Conservation (phyloP, 2,329 filamentous ascomycete genomes). For the Nectriaceae sp. region DNA sequence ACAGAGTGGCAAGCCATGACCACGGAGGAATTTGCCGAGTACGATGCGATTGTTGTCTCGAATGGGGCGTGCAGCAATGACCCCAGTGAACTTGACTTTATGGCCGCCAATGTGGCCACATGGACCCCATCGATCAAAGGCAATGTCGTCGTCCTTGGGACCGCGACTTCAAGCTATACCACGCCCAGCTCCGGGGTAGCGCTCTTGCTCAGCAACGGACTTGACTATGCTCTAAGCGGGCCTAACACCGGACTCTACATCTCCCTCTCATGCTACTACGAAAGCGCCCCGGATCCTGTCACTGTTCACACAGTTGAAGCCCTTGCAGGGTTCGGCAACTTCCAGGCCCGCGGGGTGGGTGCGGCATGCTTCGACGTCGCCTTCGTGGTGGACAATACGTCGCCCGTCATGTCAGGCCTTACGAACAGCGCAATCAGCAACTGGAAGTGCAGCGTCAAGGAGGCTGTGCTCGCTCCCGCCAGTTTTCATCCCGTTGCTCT, state of each 20-base stretch:
- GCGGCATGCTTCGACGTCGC: background rate
- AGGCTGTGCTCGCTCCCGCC: background rate
- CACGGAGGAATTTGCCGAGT: background rate
- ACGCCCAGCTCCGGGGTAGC: background rate
- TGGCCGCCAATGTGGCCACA: background rate
- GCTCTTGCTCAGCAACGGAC: background rate
- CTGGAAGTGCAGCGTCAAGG: background rate
- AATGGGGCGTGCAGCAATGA: background rate
- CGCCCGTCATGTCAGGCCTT: background rate
- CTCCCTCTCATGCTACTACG: background rate
- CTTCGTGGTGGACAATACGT: background rate
- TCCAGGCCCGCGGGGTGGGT: background rate
- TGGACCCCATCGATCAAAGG: background rate
- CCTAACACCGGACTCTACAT: background rate
- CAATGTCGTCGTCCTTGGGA: background rate
- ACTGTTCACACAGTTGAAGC: background rate
- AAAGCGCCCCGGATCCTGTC: background rate
- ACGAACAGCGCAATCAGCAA: background rate
- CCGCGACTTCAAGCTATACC: background rate
- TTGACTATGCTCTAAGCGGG: background rate
- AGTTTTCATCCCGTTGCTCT: background rate
- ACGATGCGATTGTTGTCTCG: background rate
- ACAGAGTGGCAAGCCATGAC: background rate
- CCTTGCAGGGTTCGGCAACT: background rate
- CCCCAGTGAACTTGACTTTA: background rate